Evolutionary conservation across 2,329 filamentous ascomycete species (phyloP), one percentile per base, ranked within the genome.

Genomic region (Penicillium italicum): DNA sequence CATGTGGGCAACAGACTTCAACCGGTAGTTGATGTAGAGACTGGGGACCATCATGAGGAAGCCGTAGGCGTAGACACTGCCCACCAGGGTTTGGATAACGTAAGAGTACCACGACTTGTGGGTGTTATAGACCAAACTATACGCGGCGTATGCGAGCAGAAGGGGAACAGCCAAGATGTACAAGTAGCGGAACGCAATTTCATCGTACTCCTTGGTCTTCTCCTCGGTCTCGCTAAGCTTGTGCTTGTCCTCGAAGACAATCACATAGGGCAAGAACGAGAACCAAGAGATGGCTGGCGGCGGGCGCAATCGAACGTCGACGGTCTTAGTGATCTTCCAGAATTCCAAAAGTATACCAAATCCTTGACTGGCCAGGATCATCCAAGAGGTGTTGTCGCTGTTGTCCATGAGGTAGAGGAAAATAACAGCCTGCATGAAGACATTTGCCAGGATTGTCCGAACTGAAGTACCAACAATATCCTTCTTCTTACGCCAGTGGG

Each of bases 101-200:
- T 92, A 99, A 41, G 89, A 94, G 78, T 97, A 97, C 94, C 94
- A 97, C 46, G 90, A 94, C 81, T 97, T 97, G 81, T 99, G 94
- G 12, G 84, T 87, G 49, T 97, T 91, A 77, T 99, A 99, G 59
- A 94, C 73, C 51, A 99, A 80, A 30, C 90, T 95, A 82, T 99
- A 99, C 58, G 82, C 82, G 14, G 93, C 94, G 74, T 99, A 99
- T 9, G 89, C 93, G 49, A 89, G 77, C 55, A 99, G 82, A 2
- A 99, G 83, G 16, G 94, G 94, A 7, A 97, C 85, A n/a, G 90
- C 92, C 44, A 91, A 79, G 62, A 92, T 87, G 78, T 97, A 97
- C 74, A 99, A 88, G 77, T 97, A 99, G 72, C 89, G 91, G 85
- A 99, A 99, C 28, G 94, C 94, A 63, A 97, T 96, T 72, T 92